Base-by-base conservation (phyloP, 164 flowering plant species). In the Pachysandra terminalis region DNA sequence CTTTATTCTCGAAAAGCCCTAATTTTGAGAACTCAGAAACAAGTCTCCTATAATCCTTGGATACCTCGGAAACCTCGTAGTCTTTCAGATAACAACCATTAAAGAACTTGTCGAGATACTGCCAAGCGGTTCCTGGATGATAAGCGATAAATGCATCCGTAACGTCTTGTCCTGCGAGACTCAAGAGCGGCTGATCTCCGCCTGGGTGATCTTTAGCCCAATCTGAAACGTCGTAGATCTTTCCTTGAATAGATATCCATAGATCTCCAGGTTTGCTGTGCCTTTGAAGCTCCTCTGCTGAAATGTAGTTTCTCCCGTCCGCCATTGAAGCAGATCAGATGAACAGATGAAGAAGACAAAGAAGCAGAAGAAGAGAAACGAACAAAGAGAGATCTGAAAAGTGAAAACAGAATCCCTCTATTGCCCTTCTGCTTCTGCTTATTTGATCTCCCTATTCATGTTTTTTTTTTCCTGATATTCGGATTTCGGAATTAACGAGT, bases 231-330 rank as follows among this genome's bases (percentile, higher is more conserved):
- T 93, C 69, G 70, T 93, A 93, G 7, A 90, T 86, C 68, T 87
- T 90, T 0, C 96, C 96, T 67, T 86, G 96, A 19, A 93, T 86
- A 1, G 93, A 87, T 79, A 93, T 84, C 98, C 98, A 93, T n/a
- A 90, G 66, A 68, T 93, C 95, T 25, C 81, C 87, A 0, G 79
- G 65, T 67, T 83, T 77, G 85, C 82, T 82, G 74, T 93, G 98
- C 59, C 23, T 37, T 28, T 64, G 63, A 0, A 93, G 83, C 70
- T 87, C 93, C 14, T 84, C 87, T 0, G 71, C 15, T 15, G 96
- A 66, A 59, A 93, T 78, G 78, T 81, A 86, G 72, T 80, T 89
- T 82, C 73, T 80, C 23, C 57, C 70, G 0, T 55, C 77, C 69
- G 40, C 79, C 83, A 77, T 79, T 56, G 32, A 14, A 23, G 32